Evolutionary conservation across 495 filamentous ascomycete genomes (phyloP).

Genomic region (Aspergillus ostianus): DNA sequence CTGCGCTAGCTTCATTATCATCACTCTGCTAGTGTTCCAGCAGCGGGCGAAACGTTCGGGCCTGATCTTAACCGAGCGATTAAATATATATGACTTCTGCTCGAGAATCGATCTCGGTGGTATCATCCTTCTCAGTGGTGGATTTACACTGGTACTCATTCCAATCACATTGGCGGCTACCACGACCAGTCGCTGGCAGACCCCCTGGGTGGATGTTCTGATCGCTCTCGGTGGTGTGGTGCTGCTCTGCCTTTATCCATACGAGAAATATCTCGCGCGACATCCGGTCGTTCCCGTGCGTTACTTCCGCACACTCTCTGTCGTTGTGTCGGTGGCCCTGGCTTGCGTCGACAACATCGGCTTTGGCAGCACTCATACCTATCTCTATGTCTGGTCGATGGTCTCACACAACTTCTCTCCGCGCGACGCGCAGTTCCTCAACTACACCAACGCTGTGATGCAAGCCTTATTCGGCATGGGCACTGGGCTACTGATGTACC

Average conservation of each 20-base stretch:
- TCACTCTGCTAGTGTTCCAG: slow-evolving; percentile 45
- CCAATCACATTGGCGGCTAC: slow-evolving; percentile 43
- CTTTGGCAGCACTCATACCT: slow-evolving; percentile 42
- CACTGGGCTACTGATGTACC: slow-evolving; percentile 41
- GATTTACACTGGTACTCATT: slow-evolving; percentile 34
- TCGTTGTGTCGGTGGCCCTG: slow-evolving; percentile 37
- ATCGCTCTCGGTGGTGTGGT: slow-evolving; percentile 37
- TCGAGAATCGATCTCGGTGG: slow-evolving; percentile 48
- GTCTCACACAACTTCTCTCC: slow-evolving; percentile 40
- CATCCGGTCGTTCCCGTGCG: slow-evolving; percentile 44
- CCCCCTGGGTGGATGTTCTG: slow-evolving; percentile 42
- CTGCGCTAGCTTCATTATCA: slow-evolving; percentile 45
- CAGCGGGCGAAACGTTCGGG: slow-evolving; percentile 33
- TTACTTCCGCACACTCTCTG: slow-evolving; percentile 42
- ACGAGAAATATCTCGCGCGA: slow-evolving; percentile 41
- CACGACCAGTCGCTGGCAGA: slow-evolving; percentile 36
- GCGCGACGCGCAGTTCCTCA: slow-evolving; percentile 44
- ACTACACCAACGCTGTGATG: slow-evolving; percentile 44
- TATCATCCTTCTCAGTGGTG: slow-evolving; percentile 38
- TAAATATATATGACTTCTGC: slow-evolving; percentile 41
- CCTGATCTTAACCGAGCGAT: slow-evolving; percentile 28
- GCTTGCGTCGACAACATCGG: slow-evolving; percentile 41
- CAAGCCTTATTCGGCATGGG: slow-evolving; percentile 43
- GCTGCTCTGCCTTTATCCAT: slow-evolving; percentile 38
- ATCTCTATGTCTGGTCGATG: slow-evolving; percentile 47